phyloP scores from a whole-genome alignment of 1,284 basidiomycete genomes.

The Marasmius sp. region DNA sequence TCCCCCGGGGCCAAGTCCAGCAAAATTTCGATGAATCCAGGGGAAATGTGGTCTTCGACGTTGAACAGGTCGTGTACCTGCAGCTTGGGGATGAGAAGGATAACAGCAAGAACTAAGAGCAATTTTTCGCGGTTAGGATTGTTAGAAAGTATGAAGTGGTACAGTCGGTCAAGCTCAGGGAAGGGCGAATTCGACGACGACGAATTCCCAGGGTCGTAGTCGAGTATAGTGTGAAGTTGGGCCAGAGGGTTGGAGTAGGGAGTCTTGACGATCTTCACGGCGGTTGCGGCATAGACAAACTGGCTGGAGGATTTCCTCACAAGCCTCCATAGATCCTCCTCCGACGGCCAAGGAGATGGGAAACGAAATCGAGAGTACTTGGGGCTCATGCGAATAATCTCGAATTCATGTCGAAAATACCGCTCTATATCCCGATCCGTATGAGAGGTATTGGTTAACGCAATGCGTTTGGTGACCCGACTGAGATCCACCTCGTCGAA shows the following conservation, averaged over 20 bases:
- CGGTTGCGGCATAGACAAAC: slow-evolving; percentile 25
- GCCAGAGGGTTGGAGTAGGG: slow-evolving; percentile 20
- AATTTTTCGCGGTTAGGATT: background rate
- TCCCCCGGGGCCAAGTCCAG: background rate
- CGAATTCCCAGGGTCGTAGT: background rate
- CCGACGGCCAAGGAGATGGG: slow-evolving; percentile 17
- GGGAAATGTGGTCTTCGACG: background rate
- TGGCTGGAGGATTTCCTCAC: slow-evolving; percentile 22
- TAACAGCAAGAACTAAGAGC: background rate
- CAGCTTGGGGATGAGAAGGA: background rate
- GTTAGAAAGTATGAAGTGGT: background rate
- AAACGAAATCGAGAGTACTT: background rate
- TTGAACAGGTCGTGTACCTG: no score
- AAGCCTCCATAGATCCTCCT: slow-evolving; percentile 15
- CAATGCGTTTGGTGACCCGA: background rate
- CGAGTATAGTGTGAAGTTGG: slow-evolving; percentile 20
- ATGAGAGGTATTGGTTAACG: background rate
- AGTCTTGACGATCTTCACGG: slow-evolving; percentile 24
- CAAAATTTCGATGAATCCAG: background rate
- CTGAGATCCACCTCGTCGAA: background rate
- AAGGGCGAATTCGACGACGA: slow-evolving; percentile 7
- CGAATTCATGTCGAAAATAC: background rate
- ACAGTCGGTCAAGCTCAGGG: slow-evolving; percentile 11
- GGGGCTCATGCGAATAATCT: background rate
- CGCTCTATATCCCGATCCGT: background rate